These are phyloP conservation scores for Paracoccidioides lutzii DNA, from an alignment of 2,329 filamentous ascomycete genomes.

Conservation along the genomic window DNA sequence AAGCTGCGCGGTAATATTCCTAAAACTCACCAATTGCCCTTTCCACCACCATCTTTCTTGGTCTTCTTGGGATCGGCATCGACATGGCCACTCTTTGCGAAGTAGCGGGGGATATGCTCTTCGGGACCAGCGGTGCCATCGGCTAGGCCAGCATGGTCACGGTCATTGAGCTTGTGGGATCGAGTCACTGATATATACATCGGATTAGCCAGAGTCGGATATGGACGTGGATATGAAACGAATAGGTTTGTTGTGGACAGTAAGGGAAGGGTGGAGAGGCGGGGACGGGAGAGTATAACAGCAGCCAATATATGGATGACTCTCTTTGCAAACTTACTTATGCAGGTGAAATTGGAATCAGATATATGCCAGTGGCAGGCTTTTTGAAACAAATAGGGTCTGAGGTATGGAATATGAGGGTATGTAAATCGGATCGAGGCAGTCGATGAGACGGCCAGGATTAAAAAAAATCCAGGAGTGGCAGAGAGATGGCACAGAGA, in stretches of 20 bases:
- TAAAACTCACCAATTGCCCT: slow-evolving; percentile 73
- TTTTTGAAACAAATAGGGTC: neutral
- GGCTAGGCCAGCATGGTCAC: slow-evolving; percentile 68
- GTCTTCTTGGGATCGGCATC: slow-evolving; percentile 80
- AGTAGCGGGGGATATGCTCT: slow-evolving; percentile 78
- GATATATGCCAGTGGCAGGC: neutral
- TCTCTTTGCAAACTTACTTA: neutral
- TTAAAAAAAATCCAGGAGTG: neutral
- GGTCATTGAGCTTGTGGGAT: slow-evolving; percentile 90
- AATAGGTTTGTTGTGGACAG: neutral
- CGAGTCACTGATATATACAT: slow-evolving; percentile 70
- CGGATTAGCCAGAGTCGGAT: neutral
- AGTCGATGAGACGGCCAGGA: neutral
- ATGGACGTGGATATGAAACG: neutral
- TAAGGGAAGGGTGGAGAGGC: neutral
- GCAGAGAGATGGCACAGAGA: neutral
- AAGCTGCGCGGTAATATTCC: no score
- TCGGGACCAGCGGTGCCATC: slow-evolving; percentile 58
- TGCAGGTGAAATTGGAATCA: neutral
- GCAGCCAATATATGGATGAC: neutral
- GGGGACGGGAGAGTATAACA: neutral
- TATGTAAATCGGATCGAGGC: neutral
- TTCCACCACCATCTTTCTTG: slow-evolving; percentile 92
- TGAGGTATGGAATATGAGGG: neutral
- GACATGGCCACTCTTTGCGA: slow-evolving; percentile 71